Base-by-base conservation (phyloP, 2,329 filamentous ascomycete genomes). In the Paraphoma chrysanthemicola region DNA sequence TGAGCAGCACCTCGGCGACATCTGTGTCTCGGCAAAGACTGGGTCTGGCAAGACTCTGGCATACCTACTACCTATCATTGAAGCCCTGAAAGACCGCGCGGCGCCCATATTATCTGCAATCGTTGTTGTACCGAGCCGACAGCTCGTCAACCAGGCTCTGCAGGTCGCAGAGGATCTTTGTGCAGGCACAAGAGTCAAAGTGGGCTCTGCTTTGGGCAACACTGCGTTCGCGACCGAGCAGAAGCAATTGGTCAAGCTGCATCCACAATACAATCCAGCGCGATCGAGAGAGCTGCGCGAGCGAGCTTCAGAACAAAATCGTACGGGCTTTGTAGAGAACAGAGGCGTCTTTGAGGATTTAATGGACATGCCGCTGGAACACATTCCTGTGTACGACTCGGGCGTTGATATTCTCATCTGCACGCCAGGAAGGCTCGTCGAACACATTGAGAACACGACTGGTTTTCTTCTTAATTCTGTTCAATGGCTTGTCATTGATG, bases 11-110 rank as follows among this genome's bases (percentile, higher is more conserved):
- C 79, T 85, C 1, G 90, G 92, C 5, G 95, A 99, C 74, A 78
- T 99, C 4, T 89, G 96, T 44, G 89, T 99, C 2, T 95, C 93
- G 7, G 95, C 96, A 0, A 91, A 94, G 1, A 99, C 95, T 0
- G 95, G 95, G 8, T 98, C 95, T 0, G 95, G 95, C 54, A 99
- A 99, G 74, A 99, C 95, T 0, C 77, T 99, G 14, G 90, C 94
- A 0, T 99, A 99, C 70, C 86, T 94, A 0, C 80, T 99, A 2
- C 95, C 95, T 0, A 87, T 99, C 56, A 85, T 96, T 4, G 87
- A 92, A 44, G 88, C 90, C 48, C 80, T 99, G 47, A 88, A 89
- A 63, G 81, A 85, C 31, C 84, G 85, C 12, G 79, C 80, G 18
- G 83, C 87, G 10, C 90, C 90, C 0, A 85, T 86, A 53, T 79